Conservation (phyloP, 352 stramenopile genomes). For the Blastocystis sp. region DNA sequence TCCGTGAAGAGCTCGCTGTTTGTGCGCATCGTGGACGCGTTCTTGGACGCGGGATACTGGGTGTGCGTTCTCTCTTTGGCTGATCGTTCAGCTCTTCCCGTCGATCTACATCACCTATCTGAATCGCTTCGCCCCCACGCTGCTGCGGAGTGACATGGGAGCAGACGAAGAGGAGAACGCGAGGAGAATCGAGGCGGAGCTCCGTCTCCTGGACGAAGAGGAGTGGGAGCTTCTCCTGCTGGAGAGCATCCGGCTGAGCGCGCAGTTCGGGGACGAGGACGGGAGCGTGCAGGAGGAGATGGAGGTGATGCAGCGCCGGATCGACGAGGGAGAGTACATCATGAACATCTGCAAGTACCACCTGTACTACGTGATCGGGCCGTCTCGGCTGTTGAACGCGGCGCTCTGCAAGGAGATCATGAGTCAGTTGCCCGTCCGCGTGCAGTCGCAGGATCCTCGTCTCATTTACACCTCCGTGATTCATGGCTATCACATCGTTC, state of each 20-base stretch:
- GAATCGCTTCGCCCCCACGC: not conserved
- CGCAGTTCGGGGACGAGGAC: slow-evolving; percentile 6
- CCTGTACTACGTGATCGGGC: slow-evolving; percentile 56
- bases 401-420: slow-evolving; percentile 44
- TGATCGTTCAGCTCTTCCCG: slow-evolving; percentile 8
- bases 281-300: slow-evolving; percentile 12
- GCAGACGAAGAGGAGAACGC: slow-evolving; percentile 6
- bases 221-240: slow-evolving; percentile 9
- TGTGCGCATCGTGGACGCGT: slow-evolving; percentile 18
- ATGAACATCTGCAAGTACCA: slow-evolving; percentile 69
- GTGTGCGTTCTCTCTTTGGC: not conserved
- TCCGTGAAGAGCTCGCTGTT: not conserved
- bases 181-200: not conserved
- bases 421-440: slow-evolving; percentile 24
- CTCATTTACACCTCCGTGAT: slow-evolving; percentile 42
- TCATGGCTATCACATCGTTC: slow-evolving; percentile 54
- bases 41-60: slow-evolving; percentile 18
- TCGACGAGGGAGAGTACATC: slow-evolving; percentile 68
- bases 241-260: slow-evolving; percentile 9
- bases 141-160: not conserved
- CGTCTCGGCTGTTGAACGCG: slow-evolving; percentile 2
- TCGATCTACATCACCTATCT: slow-evolving; percentile 37
- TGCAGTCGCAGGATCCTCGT: slow-evolving; percentile 64
- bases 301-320: slow-evolving; percentile 41
- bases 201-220: not conserved